Evolutionary conservation across 108 stramenopile species (phyloP), one percentile per base, ranked within the genome.

Genomic region (Epithemia pelagica): DNA sequence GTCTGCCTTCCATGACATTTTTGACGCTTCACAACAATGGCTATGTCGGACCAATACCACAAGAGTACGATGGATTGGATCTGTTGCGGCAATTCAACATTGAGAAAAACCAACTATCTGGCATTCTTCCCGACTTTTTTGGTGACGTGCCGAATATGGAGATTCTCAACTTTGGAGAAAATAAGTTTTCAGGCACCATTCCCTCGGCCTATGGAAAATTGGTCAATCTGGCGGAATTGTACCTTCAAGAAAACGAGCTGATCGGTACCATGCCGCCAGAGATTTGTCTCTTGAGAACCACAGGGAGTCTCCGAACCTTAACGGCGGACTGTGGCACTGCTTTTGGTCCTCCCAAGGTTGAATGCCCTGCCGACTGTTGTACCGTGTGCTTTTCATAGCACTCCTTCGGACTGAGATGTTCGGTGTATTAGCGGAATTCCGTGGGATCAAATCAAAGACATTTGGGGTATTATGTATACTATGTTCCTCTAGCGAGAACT

Each of bases 191-290:
- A 2, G 67, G 67, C 30, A 52, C 27, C 8, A 67, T 67, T 26
- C 61, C 61, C 26, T 26, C 24, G 21, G 61, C 18, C 7, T 31
- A 26, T n/a, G 61, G 61, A 31, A 2, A 30, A 31, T 26, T 61
- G 61, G 7, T 21, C 56, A 31, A 61, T 26, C 7, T 31, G 8
- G 61, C 18, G 61, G 30, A 30, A 21, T 7, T 81, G 33, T 73
- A 72, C 46, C 30, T 81, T 21, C 74, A 75, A 46, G 58, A 31
- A 8, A 82, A 78, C 57, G 2, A 55, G 20, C 67, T 92, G 52
- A 80, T 69, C 8, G 88, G 86, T n/a, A 68, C 65, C 15, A 59
- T 92, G 23, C 86, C 91, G 3, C 51, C 73, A 22, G 75, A 76
- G 27, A 62, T 90, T 31, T 64, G 68, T 2, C 30, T 37, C 26